Evolutionary conservation across 1,284 basidiomycete species (phyloP).

Genomic region (Porphyrellus sp.): DNA sequence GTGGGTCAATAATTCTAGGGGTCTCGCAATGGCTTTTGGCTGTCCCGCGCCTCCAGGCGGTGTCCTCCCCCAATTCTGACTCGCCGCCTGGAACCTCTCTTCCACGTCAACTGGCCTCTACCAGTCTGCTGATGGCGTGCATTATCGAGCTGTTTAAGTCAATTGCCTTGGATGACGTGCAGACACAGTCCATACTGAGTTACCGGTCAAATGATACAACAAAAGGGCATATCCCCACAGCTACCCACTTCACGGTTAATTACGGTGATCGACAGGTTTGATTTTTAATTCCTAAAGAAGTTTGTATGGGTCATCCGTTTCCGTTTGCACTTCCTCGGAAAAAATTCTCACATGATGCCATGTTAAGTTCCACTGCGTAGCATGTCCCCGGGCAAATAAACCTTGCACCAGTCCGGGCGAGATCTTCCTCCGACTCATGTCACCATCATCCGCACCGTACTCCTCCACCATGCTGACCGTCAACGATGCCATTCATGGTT

Average conservation of each 20-base stretch:
- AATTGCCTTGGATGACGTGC: not conserved
- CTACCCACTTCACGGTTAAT: not conserved
- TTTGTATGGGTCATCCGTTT: conserved; percentile 4
- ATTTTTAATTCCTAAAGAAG: conserved; percentile 1
- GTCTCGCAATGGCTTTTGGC: not conserved
- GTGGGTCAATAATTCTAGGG: not conserved
- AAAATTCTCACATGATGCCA: not conserved
- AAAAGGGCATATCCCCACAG: conserved; percentile 1
- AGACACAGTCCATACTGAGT: not conserved
- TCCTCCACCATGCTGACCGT: conserved; percentile 9
- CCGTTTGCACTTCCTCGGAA: conserved; percentile 6
- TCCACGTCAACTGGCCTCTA: not conserved
- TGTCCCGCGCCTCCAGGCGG: not conserved
- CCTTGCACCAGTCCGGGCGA: not conserved
- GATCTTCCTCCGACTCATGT: not conserved
- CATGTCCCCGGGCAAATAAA: conserved; percentile 10
- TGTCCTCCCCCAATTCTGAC: not conserved
- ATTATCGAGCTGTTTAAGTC: not conserved
- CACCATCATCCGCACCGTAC: not conserved
- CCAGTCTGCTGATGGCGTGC: not conserved
- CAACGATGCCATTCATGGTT: conserved; percentile 21
- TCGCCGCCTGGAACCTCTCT: not conserved
- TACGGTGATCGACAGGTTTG: not conserved
- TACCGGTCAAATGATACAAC: not conserved
- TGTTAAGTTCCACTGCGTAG: conserved; percentile 1